phyloP scores from a whole-genome alignment of 163 green algal species.

The Trebouxiophyceae sp. region DNA sequence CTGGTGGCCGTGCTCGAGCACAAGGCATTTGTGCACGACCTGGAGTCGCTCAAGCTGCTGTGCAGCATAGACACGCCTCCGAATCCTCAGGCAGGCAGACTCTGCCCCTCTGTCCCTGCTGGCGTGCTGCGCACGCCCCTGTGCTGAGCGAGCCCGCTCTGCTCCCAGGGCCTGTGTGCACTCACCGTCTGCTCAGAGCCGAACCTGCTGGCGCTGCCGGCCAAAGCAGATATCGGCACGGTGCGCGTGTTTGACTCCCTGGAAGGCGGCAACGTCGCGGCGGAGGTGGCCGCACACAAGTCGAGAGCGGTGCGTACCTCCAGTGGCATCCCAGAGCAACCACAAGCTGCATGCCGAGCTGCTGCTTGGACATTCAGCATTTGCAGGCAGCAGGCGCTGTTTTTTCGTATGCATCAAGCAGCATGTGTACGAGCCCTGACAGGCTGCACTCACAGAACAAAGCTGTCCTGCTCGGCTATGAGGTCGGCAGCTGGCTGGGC shows the following conservation, averaged over 20 bases:
- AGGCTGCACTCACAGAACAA: background rate
- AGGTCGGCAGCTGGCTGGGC: background rate
- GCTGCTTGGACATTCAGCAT: too few relatives aligned
- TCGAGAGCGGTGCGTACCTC: constrained; percentile 30
- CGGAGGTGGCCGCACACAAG: constrained; percentile 65
- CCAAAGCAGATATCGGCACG: constrained; percentile 17
- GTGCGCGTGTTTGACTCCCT: constrained; percentile 56
- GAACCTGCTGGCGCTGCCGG: constrained; percentile 56
- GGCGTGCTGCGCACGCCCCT: background rate
- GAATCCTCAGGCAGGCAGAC: constrained; percentile 20
- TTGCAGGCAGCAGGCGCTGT: too few relatives aligned
- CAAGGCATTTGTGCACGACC: constrained; percentile 45
- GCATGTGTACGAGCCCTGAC: background rate
- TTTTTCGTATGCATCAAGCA: background rate
- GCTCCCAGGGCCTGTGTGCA: constrained; percentile 37
- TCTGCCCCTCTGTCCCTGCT: background rate
- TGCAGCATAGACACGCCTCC: constrained; percentile 47
- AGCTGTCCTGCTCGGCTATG: background rate
- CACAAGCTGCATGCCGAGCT: background rate
- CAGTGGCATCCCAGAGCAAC: background rate
- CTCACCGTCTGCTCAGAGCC: constrained; percentile 40
- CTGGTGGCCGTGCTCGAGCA: constrained; percentile 56
- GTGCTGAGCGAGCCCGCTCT: background rate
- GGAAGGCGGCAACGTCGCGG: constrained; percentile 41
- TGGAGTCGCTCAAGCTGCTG: constrained; percentile 56